Base-by-base conservation (phyloP, 1,284 basidiomycete species). In the Irpex rosettiformis region DNA sequence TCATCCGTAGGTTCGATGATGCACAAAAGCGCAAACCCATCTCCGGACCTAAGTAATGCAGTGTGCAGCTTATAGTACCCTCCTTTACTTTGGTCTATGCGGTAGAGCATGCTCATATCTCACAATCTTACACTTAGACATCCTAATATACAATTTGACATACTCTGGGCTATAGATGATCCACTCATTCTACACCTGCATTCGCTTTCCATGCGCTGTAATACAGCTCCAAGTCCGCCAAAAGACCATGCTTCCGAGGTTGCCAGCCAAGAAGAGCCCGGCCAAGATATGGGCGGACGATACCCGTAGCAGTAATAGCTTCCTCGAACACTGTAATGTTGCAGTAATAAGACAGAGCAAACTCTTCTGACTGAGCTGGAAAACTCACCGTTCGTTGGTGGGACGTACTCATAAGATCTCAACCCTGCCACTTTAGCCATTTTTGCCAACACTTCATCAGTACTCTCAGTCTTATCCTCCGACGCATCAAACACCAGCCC, bases 1-100 rank as follows among this genome's bases (percentile, higher is more conserved):
- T 92, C 49, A 84, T 97, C 1, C 83, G 93, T 52, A 79, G 86
- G 62, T 98, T 97, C 65, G 93, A 97, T 72, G 93, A 97, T 67
- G 86, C 88, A 5, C 85, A 88, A 67, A 95, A 93, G 72, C 48
- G 78, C 49, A 82, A 81, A 62, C 74, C 82, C 6, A 79, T 85
- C 59, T 77, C 82, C 25, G 79, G 80, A 28, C 84, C 86, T n/a
- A 1, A 67, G 69, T 16, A 24, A 51, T 28, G 10, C 21, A 13
- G 48, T 21, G 10, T 24, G 48, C 24, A 51, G 27, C 10, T 51
- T 10, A 27, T 27, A n/a, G 27, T 22, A 51, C 11, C 8, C 48
- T n/a, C 11, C 13, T 7, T 25, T 8, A 10, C 25, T 22, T 29
- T 8, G 3, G 7, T 11, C 24, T 11, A 28, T 2, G 5, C 48